Percentiles rank a stretch among this genome's conserved stretches.
Evolutionary conservation across 495 filamentous ascomycete genomes (phyloP).

Genomic region (Tuber borchii): DNA sequence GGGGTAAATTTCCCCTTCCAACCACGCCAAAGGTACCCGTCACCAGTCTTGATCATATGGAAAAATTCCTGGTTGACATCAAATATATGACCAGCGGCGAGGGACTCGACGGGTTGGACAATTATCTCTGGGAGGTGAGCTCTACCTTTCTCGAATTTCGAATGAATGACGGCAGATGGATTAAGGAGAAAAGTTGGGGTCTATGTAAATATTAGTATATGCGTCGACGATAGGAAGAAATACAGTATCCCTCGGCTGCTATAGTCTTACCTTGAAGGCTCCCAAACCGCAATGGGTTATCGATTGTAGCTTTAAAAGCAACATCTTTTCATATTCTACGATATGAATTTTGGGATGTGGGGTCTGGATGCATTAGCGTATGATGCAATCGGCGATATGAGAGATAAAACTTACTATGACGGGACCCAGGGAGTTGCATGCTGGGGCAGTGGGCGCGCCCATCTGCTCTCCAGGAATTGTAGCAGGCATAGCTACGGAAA

Average conservation of each 20-base stretch:
- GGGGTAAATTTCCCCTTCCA: constrained; percentile 29
- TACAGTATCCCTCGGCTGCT: not conserved
- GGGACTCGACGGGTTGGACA: constrained; percentile 21
- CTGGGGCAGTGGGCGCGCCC: not conserved
- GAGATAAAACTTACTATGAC: not conserved
- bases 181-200: constrained; percentile 1
- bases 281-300: not conserved
- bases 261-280: not conserved
- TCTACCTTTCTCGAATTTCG: not conserved
- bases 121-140: constrained; percentile 19
- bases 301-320: not conserved
- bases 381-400: not conserved
- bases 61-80: constrained; percentile 13
- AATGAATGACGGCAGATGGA: not conserved
- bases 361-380: not conserved
- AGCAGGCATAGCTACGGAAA: not conserved
- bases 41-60: constrained; percentile 7
- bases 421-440: constrained; percentile 1
- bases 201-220: constrained; percentile 2
- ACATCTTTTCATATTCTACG: constrained; percentile 1
- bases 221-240: not conserved
- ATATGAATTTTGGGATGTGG: not conserved
- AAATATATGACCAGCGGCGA: constrained; percentile 5
- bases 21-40: constrained; percentile 23
- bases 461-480: constrained; percentile 5